A percentile compares a stretch with the other conserved stretches of the same genome.
Evolutionary conservation across 768 basidiomycete genomes (phyloP).

Genomic region (Mycena epipterygia): DNA sequence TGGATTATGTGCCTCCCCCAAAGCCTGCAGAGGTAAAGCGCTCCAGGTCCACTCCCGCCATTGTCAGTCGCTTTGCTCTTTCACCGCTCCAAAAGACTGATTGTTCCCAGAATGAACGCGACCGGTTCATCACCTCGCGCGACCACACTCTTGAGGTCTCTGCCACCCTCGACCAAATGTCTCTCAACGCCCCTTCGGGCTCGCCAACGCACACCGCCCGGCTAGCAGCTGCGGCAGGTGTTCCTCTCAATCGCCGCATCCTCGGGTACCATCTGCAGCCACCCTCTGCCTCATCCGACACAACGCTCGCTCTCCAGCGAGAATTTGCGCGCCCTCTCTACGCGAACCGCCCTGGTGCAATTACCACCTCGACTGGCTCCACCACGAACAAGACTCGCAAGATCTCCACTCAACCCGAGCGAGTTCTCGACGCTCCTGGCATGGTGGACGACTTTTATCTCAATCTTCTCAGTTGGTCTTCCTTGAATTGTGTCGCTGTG

Average conservation of each 20-base stretch:
- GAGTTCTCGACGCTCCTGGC: conserved; percentile 96
- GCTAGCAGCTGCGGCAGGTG: conserved; percentile 80
- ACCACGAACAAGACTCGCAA: conserved; percentile 81
- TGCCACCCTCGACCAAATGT: conserved; percentile 74
- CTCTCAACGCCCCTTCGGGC: conserved; percentile 67
- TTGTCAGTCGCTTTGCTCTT: conserved; percentile 50
- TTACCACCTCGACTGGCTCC: conserved; percentile 74
- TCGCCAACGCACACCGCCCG: conserved; percentile 87
- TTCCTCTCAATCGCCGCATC: conserved; percentile 84
- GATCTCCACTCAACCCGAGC: conserved; percentile 88
- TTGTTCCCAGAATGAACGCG: conserved; percentile 60
- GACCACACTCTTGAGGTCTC: conserved; percentile 67
- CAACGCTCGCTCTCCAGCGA: conserved; percentile 80
- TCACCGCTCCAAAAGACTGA: conserved; percentile 6
- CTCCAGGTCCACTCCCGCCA: conserved; percentile 80
- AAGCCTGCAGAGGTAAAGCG: conserved; percentile 72
- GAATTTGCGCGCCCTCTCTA: conserved; percentile 84
- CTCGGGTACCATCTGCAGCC: conserved; percentile 92
- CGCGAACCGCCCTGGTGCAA: conserved; percentile 70
- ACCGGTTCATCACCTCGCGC: conserved; percentile 80
- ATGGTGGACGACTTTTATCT: conserved; percentile 97
- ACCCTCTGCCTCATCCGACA: conserved; percentile 82
- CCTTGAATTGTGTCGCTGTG: conserved; percentile 89
- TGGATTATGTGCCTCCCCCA: conserved; percentile 80
- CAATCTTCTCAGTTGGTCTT: conserved; percentile 93